Evolutionary conservation across 2,329 filamentous ascomycete genomes (phyloP), one percentile per base, ranked within the genome.

Genomic region (Endoconidiophora laricicola): DNA sequence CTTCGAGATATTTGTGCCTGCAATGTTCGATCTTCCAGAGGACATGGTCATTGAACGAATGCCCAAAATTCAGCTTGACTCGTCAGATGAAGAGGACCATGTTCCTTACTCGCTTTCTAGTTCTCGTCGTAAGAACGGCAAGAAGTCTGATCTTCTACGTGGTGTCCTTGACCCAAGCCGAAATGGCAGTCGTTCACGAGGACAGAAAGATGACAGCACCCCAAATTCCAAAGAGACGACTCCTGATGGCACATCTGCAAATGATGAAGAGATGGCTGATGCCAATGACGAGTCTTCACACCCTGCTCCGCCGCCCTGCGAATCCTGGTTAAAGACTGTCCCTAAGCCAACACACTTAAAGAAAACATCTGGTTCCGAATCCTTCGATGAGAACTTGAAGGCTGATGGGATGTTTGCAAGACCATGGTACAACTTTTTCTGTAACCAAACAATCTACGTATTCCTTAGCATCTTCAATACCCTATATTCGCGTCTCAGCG

Each of bases 391-490:
- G 60, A 79, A 72, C 65, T 76, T 75, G 58, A 90, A 74, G 70
- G 83, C 66, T 54, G 86, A 94, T 54, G 83, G 87, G 47, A 80
- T 84, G 52, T 94, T 91, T 65, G 73, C 74, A 57, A 83, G 88
- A 44, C 79, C 79, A 9, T 80, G 78, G 65, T 94, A 86, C 69
- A 90, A 90, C 61, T 78, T 96, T 61, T 98, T 93, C 68, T 82
- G 81, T 62, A 96, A 95, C 63, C 77, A 86, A 58, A 86, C 83
- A 3, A 81, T 98, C 53, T 94, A 87, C 61, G 88, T 91, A 65
- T 96, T 98, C 71, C 83, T 98, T 69, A 85, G 83, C 57, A 81
- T 94, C 54, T 91, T 98, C 62, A 79, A 94, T 60, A 83, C 83
- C n/a, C 70, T 98, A 4, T 96, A 94, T 65, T 78, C 80, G 59